phyloP scores from a whole-genome alignment of 345 rosid genomes.

The Lepidium didymum region DNA sequence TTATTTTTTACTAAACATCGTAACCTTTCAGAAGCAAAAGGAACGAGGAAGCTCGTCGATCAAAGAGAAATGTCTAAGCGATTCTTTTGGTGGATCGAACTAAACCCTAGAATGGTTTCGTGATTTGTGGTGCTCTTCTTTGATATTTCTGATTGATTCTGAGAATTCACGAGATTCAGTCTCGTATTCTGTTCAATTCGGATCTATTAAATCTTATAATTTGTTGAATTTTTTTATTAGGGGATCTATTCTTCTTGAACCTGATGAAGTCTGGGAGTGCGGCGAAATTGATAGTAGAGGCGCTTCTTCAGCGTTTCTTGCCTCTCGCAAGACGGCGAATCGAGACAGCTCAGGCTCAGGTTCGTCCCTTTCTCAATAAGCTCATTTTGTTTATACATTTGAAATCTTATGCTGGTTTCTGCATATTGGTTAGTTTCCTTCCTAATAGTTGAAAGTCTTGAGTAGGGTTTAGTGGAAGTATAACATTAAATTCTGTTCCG shows the following conservation, averaged over 20 bases:
- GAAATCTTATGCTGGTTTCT: not conserved
- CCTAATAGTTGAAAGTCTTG: not conserved
- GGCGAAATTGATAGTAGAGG: constrained; percentile 92
- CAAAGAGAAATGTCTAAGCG: constrained; percentile 2
- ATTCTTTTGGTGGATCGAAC: constrained; percentile 10
- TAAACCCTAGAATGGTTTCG: constrained; percentile 25
- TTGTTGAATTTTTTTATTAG: not conserved
- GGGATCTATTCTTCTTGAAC: constrained; percentile 17
- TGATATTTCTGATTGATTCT: constrained; percentile 4
- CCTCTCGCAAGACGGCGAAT: constrained; percentile 96
- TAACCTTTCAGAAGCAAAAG: not conserved
- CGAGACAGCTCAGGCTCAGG: constrained; percentile 99
- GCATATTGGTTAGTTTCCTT: not conserved
- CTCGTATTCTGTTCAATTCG: constrained; percentile 3
- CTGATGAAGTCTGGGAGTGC: constrained; percentile 90
- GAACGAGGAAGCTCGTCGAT: constrained; percentile 17
- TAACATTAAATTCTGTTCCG: not conserved
- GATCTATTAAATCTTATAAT: not conserved
- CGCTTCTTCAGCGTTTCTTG: constrained; percentile 88
- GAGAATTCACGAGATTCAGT: constrained; percentile 4
- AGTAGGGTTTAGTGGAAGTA: constrained; percentile 8
- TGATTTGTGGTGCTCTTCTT: constrained; percentile 14
- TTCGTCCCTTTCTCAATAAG: constrained; percentile 16
- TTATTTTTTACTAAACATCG: not conserved
- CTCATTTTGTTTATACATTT: not conserved